Evolutionary conservation across 2,329 filamentous ascomycete genomes (phyloP), one percentile per base, ranked within the genome.

Genomic region (Fusarium zealandicum): DNA sequence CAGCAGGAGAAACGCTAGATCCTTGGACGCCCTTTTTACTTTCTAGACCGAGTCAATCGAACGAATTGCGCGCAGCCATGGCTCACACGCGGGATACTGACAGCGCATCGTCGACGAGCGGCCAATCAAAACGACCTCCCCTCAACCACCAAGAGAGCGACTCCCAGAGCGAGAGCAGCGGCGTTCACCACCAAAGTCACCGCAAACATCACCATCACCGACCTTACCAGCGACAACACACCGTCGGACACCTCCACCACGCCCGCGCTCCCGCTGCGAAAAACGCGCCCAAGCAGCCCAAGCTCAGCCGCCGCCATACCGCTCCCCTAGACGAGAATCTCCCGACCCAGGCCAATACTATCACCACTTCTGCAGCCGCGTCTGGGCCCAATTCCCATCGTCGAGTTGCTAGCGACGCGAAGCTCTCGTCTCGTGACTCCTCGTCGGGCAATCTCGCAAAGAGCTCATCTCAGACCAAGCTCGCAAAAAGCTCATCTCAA

Each of bases 61-160:
- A 37, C 44, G 38, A 40, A 51, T 51, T 31, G 51, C 25, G 12
- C 30, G 30, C 39, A 71, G 63, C 60, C 71, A 77, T 75, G 77
- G 69, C 74, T 67, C 73, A 72, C 66, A 78, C 79, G 69, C 75
- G 72, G 70, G 78, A 82, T 65, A 69, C 68, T 65, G 76, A 80
- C 71, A 78, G 77, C 73, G 72, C 76, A 72, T 75, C 77, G 63
- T 71, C 74, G 62, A 71, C 74, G 60, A 71, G 72, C 69, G 73
- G 74, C 81, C 81, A 83, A 83, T 83, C 80, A 83, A 83, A 82
- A 74, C 78, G 78, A 20, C 76, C 79, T 67, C 61, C 73, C 48
- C 70, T 72, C 68, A 68, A 59, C 63, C 70, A 72, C 53, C 71
- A 69, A 63, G 70, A 74, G 57, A 73, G 71, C 66, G 69, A 72